Percentiles rank a stretch among this genome's conserved stretches.
phyloP scores from a whole-genome alignment of 1,139 yeast genomes.

The Candida sp. region DNA sequence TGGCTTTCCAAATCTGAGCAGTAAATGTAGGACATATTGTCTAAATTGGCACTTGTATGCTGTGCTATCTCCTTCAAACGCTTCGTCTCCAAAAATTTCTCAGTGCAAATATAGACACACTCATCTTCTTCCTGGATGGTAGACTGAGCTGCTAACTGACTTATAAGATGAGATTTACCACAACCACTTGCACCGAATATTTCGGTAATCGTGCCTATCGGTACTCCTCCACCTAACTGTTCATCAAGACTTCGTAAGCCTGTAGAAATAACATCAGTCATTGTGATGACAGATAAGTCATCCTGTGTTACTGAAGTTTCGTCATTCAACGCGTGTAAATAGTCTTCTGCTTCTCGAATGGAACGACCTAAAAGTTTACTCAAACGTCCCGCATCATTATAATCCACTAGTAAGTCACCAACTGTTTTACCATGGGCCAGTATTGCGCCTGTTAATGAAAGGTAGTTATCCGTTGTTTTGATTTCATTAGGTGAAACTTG shows the following conservation, averaged over 20 bases:
- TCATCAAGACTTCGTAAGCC: slow-evolving; percentile 60
- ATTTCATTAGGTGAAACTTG: slow-evolving; percentile 16
- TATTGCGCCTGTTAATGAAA: slow-evolving; percentile 12
- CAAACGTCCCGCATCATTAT: slow-evolving; percentile 19
- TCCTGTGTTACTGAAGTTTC: slow-evolving; percentile 11
- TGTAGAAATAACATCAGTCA: slow-evolving; percentile 40
- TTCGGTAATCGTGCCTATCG: slow-evolving; percentile 67
- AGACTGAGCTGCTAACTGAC: slow-evolving; percentile 59
- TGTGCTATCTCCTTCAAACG: slow-evolving; percentile 39
- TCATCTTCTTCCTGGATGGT: slow-evolving; percentile 18
- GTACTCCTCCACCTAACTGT: slow-evolving; percentile 66
- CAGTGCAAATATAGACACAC: slow-evolving; percentile 74
- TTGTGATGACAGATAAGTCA: slow-evolving; percentile 7
- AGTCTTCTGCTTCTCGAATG: slow-evolving; percentile 42
- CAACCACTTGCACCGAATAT: slow-evolving; percentile 81
- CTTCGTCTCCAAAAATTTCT: slow-evolving; percentile 64
- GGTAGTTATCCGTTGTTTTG: slow-evolving; percentile 12
- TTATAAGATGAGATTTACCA: slow-evolving; percentile 77
- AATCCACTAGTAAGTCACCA: slow-evolving; percentile 18
- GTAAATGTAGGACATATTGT: slow-evolving; percentile 56
- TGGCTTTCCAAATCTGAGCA: slow-evolving; percentile 70
- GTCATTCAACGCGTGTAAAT: slow-evolving; percentile 24
- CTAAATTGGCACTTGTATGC: slow-evolving; percentile 18
- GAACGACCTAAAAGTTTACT: slow-evolving; percentile 47
- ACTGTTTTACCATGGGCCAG: slow-evolving; percentile 19